Conservation (phyloP, 75 land plant species). For the Larix kaempferi region DNA sequence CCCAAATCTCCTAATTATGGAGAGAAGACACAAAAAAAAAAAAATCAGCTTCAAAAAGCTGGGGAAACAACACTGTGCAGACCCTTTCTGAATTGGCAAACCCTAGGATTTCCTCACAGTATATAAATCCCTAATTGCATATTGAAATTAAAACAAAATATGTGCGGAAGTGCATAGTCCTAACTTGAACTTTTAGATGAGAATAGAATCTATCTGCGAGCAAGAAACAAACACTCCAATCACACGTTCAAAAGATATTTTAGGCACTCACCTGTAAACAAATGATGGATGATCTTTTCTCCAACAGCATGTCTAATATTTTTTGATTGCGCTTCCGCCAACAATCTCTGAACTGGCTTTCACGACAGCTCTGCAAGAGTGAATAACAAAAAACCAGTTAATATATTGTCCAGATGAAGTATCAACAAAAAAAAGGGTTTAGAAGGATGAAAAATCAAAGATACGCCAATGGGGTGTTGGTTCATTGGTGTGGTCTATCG, state of each 20-base stretch:
- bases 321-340: constrained; percentile 58
- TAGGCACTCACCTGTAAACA: constrained; percentile 62
- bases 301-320: constrained; percentile 59
- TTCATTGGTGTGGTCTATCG: too few species aligned
- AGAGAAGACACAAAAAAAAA: background rate
- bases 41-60: background rate
- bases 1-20: constrained; percentile 70
- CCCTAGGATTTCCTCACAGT: background rate
- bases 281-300: constrained; percentile 69
- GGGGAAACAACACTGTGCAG: background rate
- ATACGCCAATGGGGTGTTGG: too few species aligned
- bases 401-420: too few species aligned
- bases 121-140: background rate
- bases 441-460: too few species aligned
- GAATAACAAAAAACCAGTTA: background rate
- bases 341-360: constrained; percentile 52
- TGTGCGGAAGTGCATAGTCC: background rate
- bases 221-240: too few species aligned
- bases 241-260: too few species aligned
- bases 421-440: too few species aligned
- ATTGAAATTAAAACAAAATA: background rate
- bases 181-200: too few species aligned
- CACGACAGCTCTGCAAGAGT: constrained; percentile 30
- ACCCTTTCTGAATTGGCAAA: background rate
- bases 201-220: too few species aligned